A percentile compares a stretch with the other conserved stretches of the same genome.
phyloP scores from a whole-genome alignment of 2,329 filamentous ascomycete species.

The Exophiala aquamarina region DNA sequence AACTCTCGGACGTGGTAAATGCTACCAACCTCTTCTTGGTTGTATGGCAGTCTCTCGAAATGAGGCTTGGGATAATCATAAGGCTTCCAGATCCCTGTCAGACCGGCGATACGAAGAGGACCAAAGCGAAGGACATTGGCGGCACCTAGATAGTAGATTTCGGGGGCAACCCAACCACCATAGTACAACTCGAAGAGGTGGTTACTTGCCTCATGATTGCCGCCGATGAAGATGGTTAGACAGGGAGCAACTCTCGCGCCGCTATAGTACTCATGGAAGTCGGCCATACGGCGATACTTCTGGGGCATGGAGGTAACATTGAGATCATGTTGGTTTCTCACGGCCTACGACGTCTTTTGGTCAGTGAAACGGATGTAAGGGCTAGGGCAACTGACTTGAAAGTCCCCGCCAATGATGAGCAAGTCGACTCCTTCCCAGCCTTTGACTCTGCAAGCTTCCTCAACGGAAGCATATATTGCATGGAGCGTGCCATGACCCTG shows the following conservation, averaged over 20 bases:
- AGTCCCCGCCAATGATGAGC: slow-evolving; percentile 93
- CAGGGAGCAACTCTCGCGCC: slow-evolving; percentile 76
- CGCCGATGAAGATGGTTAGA: slow-evolving; percentile 86
- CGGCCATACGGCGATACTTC: slow-evolving; percentile 84
- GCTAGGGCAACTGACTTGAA: slow-evolving; percentile 61
- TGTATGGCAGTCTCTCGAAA: slow-evolving; percentile 83
- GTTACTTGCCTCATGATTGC: slow-evolving; percentile 92
- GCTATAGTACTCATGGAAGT: slow-evolving; percentile 93
- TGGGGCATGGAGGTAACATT: slow-evolving; percentile 83
- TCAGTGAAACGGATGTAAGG: slow-evolving; percentile 1
- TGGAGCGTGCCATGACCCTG: slow-evolving; percentile 90
- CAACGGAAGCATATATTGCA: slow-evolving; percentile 82
- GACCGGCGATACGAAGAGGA: slow-evolving; percentile 79
- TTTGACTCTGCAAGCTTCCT: slow-evolving; percentile 66
- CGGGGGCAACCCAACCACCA: slow-evolving; percentile 93
- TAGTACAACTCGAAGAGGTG: slow-evolving; percentile 92
- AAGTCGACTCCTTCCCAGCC: slow-evolving; percentile 82
- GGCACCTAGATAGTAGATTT: slow-evolving; percentile 95
- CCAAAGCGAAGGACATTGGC: slow-evolving; percentile 85
- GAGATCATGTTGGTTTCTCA: slow-evolving; percentile 84
- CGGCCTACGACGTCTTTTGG: slow-evolving; percentile 56
- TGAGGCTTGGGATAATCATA: slow-evolving; percentile 83
- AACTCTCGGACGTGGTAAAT: slow-evolving; percentile 90
- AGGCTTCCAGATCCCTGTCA: slow-evolving; percentile 95
- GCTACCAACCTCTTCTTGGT: slow-evolving; percentile 69